Conservation (phyloP, 2,329 filamentous ascomycete genomes). For the Apiospora arundinis region DNA sequence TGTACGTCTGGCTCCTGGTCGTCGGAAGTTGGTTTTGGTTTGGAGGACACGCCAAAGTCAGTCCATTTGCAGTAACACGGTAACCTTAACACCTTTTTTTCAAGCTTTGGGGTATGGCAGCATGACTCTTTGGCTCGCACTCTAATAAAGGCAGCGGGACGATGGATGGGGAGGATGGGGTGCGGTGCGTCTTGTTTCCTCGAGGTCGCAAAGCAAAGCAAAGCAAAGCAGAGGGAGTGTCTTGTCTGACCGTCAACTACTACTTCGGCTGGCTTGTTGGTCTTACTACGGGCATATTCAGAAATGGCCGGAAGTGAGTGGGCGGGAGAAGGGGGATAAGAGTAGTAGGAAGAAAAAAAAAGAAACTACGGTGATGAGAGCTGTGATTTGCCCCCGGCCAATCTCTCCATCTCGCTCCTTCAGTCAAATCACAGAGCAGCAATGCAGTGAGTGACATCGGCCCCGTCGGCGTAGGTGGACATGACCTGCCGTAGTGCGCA, state of each 20-base stretch:
- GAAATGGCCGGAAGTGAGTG: not conserved
- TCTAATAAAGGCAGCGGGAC: not conserved
- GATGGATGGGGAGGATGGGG: not conserved
- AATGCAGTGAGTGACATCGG: not conserved
- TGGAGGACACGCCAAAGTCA: constrained; percentile 2
- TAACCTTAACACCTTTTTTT: not conserved
- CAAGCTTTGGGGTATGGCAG: constrained; percentile 14
- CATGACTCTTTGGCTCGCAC: constrained; percentile 8
- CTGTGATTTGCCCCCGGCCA: not conserved
- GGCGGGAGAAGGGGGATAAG: not conserved
- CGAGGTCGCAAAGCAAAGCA: not conserved
- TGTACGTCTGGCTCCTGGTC: not conserved
- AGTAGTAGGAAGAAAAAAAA: not conserved
- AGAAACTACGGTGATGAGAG: constrained; percentile 2
- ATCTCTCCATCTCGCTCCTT: not conserved
- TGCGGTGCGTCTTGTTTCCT: not conserved
- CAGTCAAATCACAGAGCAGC: constrained; percentile 9
- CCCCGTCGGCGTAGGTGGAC: constrained; percentile 3
- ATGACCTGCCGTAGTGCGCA: constrained; percentile 1
- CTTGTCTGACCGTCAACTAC: not conserved
- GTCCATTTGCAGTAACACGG: not conserved
- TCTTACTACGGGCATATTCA: constrained; percentile 10
- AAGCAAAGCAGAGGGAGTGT: not conserved
- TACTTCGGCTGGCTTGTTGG: not conserved
- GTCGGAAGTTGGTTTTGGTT: constrained; percentile 16